Base-by-base conservation (phyloP, 2,329 filamentous ascomycete genomes). In the Neofusicoccum kwambonambiense region DNA sequence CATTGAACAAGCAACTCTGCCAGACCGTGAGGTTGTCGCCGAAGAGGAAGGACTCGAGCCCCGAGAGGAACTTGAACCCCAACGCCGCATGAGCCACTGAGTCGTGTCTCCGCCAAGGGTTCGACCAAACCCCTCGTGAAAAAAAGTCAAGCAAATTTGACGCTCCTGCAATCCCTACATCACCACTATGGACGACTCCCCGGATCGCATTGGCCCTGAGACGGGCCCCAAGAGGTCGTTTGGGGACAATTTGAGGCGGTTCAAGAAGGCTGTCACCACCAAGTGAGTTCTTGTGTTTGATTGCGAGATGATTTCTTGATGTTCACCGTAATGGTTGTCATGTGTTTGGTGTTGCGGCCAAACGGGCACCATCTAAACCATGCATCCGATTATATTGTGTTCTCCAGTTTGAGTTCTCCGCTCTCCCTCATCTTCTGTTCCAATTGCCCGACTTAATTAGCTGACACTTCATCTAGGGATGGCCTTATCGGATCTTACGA, bases 401-500 rank as follows among this genome's bases (percentile, higher is more conserved):
- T 31, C 6, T 7, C 27, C 4, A 7, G 6, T 7, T 31, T 31
- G 27, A 31, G 5, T 5, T 31, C 27, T 31, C 27, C 6, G 27
- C 5, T 34, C 22, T 44, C 12, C 8, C 44, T 22, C 11, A 19
- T 15, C 37, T 52, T 52, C 15, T 3, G 2, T 17, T 31, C 35
- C 3, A 12, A 31, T 2, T 49, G 7, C 4, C 15, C 6, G 8
- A 27, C 17, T 4, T 42, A 8, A n/a, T 31, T 19, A 37, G 42
- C 68, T 72, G 58, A 72, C 65, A 22, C 7, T 7, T 9, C 11
- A 1, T 15, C 13, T 51, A 88, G 82, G 67, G 84, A 93, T 1
- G 93, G 93, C 12, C 83, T 97, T 31, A 77, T 97, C 64, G 93
- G 93, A 68, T 84, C 88, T 71, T 97, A 97, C 77, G 90, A 97